Conservation (phyloP, 345 rosid genomes). For the Euphorbia lathyris region DNA sequence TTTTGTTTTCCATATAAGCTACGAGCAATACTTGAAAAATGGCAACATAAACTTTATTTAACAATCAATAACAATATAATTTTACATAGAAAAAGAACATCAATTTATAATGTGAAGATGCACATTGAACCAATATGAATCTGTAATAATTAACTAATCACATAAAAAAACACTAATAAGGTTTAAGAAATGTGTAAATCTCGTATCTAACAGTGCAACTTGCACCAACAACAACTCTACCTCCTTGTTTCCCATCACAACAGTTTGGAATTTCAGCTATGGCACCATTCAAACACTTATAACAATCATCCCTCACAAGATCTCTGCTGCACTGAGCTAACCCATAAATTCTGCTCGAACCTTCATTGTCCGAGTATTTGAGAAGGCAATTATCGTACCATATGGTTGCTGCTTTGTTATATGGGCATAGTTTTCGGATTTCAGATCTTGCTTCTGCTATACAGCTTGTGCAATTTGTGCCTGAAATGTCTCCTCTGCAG, state of each 20-base stretch:
- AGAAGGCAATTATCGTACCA: conserved; percentile 14
- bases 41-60: not conserved
- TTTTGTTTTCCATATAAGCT: too few species aligned
- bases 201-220: conserved; percentile 8
- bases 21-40: too few species aligned
- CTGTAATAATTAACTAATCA: not conserved
- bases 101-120: not conserved
- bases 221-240: conserved; percentile 11
- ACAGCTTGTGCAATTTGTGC: conserved; percentile 4
- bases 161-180: not conserved
- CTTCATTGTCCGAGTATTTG: conserved; percentile 9
- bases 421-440: conserved; percentile 1
- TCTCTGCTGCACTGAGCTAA: conserved; percentile 11
- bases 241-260: conserved; percentile 13
- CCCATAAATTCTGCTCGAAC: conserved; percentile 3
- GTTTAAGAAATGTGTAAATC: conserved; percentile 2
- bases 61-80: not conserved
- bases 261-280: not conserved
- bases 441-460: conserved; percentile 6
- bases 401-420: not conserved
- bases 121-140: not conserved
- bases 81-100: not conserved
- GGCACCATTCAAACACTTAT: not conserved
- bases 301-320: not conserved
- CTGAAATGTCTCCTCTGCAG: conserved; percentile 10